A percentile compares a stretch with the other conserved stretches of the same genome.
Evolutionary conservation across 306 rosid genomes (phyloP).

Genomic region (Macrotyloma uniflorum): DNA sequence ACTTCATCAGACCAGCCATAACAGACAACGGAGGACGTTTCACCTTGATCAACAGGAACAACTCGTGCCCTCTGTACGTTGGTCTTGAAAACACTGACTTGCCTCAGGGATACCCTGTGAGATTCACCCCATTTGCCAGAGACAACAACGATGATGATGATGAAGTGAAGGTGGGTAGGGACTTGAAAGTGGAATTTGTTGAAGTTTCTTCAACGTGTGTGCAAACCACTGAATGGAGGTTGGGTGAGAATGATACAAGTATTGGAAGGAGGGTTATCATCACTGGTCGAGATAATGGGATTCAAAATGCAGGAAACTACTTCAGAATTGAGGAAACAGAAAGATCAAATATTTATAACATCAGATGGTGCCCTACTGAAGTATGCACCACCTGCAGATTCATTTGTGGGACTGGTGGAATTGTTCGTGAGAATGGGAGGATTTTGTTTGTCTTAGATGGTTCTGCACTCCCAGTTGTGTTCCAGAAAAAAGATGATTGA

Average conservation of each 20-base stretch:
- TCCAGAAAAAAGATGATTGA: conserved; percentile 23
- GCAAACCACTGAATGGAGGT: conserved; percentile 47
- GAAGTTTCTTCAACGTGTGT: conserved; percentile 34
- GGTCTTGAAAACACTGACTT: conserved; percentile 50
- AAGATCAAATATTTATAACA: conserved; percentile 19
- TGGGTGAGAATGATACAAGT: conserved; percentile 31
- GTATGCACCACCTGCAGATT: conserved; percentile 55
- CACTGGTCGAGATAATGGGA: conserved; percentile 13
- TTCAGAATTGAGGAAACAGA: conserved; percentile 40
- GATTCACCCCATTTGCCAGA: conserved; percentile 46
- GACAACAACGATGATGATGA: conserved; percentile 11
- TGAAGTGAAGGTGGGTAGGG: conserved; percentile 19
- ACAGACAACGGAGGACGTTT: conserved; percentile 62
- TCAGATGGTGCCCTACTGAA: conserved; percentile 64
- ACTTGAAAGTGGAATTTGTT: conserved; percentile 49
- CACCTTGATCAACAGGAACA: conserved; percentile 48
- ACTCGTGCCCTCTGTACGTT: conserved; percentile 45
- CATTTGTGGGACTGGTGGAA: conserved; percentile 46
- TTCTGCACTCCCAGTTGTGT: conserved; percentile 1
- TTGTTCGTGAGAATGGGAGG: conserved; percentile 49
- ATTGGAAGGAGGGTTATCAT: conserved; percentile 52
- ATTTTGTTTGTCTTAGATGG: conserved; percentile 61
- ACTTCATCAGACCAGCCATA: conserved; percentile 64
- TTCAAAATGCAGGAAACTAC: not conserved
- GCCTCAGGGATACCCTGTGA: not conserved